Evolutionary conservation across 495 filamentous ascomycete species (phyloP), one percentile per base, ranked within the genome.

Genomic region (Hypoxylon lenormandii): DNA sequence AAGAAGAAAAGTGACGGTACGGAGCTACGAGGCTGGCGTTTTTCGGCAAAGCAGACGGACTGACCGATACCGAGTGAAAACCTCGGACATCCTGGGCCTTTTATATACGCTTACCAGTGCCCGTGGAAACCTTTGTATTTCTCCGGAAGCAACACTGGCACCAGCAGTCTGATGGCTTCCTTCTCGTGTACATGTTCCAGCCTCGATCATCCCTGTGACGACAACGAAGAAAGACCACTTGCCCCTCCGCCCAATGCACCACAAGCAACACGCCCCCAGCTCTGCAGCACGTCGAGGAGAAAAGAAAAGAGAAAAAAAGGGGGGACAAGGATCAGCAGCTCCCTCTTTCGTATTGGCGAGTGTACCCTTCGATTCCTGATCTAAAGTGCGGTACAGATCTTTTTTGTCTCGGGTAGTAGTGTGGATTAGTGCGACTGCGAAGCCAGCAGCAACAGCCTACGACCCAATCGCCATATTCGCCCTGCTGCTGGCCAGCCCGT

Each of bases 371-470:
- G 62, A 58, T 36, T 56, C 43, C 51, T 52, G 51, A 59, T 45
- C 57, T 70, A 60, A 50, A 5, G 55, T 53, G 50, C 50, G 38
- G 54, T 70, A 70, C 60, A 70, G 66, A 70, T 65, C 62, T 66
- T 61, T 66, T 61, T 72, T 69, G 63, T 72, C 69, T 72, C 69
- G 64, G 64, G 64, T 72, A 68, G 64, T 37, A 69, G 64, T 68
- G 64, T 65, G 60, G 60, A 69, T 62, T 68, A 72, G 69, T 72
- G 64, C 54, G 64, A 68, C 69, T 69, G 60, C 58, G 59, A 69
- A 60, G 64, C 69, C 60, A 55, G 53, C 64, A 56, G 51, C 55
- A 71, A 55, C 49, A 49, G 26, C 43, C 47, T 47, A 38, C 48
- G 51, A 50, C 40, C 60, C 69, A 69, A 69, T 68, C 60, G 69